Conservation (phyloP, 768 basidiomycete genomes). For the Boletellus ananas region DNA sequence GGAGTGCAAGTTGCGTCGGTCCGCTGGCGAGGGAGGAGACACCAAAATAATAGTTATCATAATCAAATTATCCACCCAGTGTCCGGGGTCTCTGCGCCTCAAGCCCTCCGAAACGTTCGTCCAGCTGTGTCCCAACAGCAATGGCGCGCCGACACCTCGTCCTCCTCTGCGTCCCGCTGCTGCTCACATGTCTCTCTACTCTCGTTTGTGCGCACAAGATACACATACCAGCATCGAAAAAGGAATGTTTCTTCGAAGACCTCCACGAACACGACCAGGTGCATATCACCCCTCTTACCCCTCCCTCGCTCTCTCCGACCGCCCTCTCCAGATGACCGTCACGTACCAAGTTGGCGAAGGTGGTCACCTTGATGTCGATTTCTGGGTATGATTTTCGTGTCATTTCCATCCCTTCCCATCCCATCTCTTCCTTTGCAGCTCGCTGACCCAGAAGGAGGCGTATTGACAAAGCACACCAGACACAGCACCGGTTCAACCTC, state of each 20-base stretch:
- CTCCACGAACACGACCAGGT: constrained; percentile 89
- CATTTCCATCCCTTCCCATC: not conserved
- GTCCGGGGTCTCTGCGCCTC: constrained; percentile 20
- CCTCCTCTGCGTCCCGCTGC: constrained; percentile 40
- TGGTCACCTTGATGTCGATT: constrained; percentile 96
- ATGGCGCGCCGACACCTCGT: constrained; percentile 40
- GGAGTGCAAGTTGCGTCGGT: constrained; percentile 3
- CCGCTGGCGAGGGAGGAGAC: constrained; percentile 15
- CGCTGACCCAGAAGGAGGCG: constrained; percentile 63
- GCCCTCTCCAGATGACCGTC: constrained; percentile 80
- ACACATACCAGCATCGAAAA: constrained; percentile 71
- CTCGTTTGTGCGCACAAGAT: constrained; percentile 63
- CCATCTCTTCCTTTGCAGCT: constrained; percentile 48
- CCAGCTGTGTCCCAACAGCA: not conserved
- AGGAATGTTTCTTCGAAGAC: constrained; percentile 97
- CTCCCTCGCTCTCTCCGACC: not conserved
- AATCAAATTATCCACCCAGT: constrained; percentile 19
- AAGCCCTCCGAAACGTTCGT: too few relatives aligned
- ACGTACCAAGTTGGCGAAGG: constrained; percentile 99
- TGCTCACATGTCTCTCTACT: constrained; percentile 29
- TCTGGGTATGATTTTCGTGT: constrained; percentile 60
- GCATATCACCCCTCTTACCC: constrained; percentile 1
- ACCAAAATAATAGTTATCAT: constrained; percentile 18
- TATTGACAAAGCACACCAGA: constrained; percentile 76
- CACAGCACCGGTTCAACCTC: constrained; percentile 87